A percentile compares a stretch with the other conserved stretches of the same genome.
Conservation (phyloP, 805 yeast species). For the Metahyphopichia silvanorum region DNA sequence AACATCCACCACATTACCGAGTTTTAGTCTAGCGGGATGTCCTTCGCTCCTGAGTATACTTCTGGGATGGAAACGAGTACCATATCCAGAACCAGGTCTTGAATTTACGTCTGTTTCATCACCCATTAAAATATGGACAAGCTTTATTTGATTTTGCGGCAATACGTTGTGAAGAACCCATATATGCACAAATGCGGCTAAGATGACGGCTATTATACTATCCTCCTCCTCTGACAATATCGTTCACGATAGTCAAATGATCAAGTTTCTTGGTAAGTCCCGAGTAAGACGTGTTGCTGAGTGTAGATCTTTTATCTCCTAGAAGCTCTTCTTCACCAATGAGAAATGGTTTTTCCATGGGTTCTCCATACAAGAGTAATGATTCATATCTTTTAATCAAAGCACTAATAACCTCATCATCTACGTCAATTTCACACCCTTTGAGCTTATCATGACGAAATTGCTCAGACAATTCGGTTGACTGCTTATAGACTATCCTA, state of each 20-base stretch:
- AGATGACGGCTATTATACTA: no score
- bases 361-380: slow-evolving; percentile 12
- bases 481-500: slow-evolving; percentile 27
- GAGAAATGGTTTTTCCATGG: slow-evolving; percentile 1
- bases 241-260: not conserved
- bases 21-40: no score
- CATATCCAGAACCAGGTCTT: no score
- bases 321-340: slow-evolving; percentile 3
- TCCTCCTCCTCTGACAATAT: slow-evolving; percentile 1
- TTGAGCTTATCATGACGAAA: slow-evolving; percentile 18
- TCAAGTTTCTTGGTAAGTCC: not conserved
- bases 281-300: not conserved
- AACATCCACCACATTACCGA: no score
- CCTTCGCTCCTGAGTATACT: no score
- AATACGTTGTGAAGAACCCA: no score
- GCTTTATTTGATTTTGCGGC: no score
- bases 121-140: no score
- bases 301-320: not conserved
- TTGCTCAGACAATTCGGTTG: slow-evolving; percentile 22
- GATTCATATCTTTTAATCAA: slow-evolving; percentile 26
- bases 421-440: slow-evolving; percentile 24
- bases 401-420: slow-evolving; percentile 13
- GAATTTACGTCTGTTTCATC: no score
- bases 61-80: no score
- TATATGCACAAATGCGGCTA: no score